These are phyloP conservation scores for Stenocarpella maydis DNA, from an alignment of 2,329 filamentous ascomycete species.

Conservation along the genomic window DNA sequence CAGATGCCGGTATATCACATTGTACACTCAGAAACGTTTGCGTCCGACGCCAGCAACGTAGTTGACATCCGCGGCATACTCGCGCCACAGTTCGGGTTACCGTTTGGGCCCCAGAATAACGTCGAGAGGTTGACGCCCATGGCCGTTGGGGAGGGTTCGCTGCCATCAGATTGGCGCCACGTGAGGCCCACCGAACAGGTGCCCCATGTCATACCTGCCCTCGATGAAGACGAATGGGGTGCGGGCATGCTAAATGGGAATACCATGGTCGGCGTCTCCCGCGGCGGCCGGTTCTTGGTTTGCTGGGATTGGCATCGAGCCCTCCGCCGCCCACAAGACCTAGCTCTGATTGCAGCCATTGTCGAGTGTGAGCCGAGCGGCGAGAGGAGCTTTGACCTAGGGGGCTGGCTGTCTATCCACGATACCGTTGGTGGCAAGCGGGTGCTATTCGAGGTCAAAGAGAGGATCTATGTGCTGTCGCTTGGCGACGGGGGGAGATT, in stretches of 20 bases:
- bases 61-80: constrained; percentile 17
- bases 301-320: constrained; percentile 53
- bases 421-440: constrained; percentile 43
- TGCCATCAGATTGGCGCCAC: not conserved
- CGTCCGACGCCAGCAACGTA: constrained; percentile 33
- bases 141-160: constrained; percentile 32
- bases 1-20: constrained; percentile 20
- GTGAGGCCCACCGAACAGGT: not conserved
- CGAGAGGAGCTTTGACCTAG: constrained; percentile 51
- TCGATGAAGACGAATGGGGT: constrained; percentile 55
- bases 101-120: constrained; percentile 23
- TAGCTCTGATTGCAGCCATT: constrained; percentile 43
- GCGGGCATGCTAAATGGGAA: constrained; percentile 52
- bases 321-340: constrained; percentile 41
- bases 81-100: constrained; percentile 3
- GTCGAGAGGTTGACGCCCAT: constrained; percentile 43
- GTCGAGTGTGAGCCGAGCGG: constrained; percentile 52
- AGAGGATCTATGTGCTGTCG: constrained; percentile 51
- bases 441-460: constrained; percentile 53
- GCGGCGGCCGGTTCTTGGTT: constrained; percentile 52
- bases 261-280: constrained; percentile 53
- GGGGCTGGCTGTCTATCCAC: constrained; percentile 54
- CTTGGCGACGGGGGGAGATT: constrained; percentile 47
- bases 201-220: constrained; percentile 28
- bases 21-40: constrained; percentile 37